These are phyloP conservation scores for Sideroxylon spinosum DNA, from an alignment of 179 eudicot species.

Conservation along the genomic window DNA sequence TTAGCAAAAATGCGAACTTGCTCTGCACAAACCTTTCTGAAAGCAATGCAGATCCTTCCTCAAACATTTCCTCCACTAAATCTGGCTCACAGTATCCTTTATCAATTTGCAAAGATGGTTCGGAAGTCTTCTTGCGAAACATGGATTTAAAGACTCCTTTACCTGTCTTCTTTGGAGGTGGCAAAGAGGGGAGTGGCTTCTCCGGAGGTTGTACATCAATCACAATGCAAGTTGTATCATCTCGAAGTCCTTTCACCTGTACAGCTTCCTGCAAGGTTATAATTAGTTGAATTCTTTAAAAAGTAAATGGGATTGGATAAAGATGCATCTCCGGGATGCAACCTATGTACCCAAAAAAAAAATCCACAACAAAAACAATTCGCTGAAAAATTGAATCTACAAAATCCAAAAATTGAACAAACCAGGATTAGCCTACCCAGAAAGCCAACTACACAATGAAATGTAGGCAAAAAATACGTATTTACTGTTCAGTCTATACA, in stretches of 20 bases:
- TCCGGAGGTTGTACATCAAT: conserved; percentile 68
- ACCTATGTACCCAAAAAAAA: no score
- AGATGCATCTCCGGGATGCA: no score
- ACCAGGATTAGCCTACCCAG: no score
- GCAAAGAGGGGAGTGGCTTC: conserved; percentile 52
- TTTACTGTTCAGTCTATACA: no score
- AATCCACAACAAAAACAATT: no score
- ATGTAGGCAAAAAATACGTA: no score
- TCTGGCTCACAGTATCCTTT: conserved; percentile 64
- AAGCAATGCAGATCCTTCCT: conserved; percentile 94
- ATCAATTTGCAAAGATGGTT: conserved; percentile 43
- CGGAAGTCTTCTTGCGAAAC: conserved; percentile 65
- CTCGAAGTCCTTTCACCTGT: conserved; percentile 76
- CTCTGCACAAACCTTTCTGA: conserved; percentile 58
- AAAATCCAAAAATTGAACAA: no score
- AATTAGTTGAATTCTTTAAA: no score
- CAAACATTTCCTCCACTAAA: conserved; percentile 77
- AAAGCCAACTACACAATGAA: no score
- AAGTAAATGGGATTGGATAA: no score
- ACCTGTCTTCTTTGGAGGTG: conserved; percentile 70
- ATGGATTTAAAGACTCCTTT: conserved; percentile 75
- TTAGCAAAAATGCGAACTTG: neutral
- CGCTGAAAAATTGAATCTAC: no score
- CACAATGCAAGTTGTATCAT: conserved; percentile 95
- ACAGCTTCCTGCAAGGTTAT: conserved; percentile 71